phyloP scores from a whole-genome alignment of 2,329 filamentous ascomycete genomes.

The Fusarium hostae region DNA sequence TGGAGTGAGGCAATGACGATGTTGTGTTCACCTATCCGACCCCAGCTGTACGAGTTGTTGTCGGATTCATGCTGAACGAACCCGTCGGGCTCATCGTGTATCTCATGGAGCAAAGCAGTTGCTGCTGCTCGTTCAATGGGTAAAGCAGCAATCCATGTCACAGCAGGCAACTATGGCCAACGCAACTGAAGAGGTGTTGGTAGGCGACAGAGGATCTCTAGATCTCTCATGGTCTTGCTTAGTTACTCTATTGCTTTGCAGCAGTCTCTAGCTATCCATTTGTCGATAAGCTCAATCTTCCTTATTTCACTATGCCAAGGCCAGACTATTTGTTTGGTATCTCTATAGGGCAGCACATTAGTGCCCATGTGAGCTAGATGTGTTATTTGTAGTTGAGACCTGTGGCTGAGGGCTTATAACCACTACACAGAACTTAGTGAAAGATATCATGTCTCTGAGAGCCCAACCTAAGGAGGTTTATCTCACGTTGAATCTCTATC shows the following conservation, averaged over 20 bases:
- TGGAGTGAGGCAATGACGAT: constrained; percentile 43
- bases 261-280: constrained; percentile 50
- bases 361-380: constrained; percentile 36
- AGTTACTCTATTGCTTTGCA: constrained; percentile 55
- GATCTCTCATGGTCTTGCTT: constrained; percentile 54
- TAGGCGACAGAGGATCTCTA: constrained; percentile 50
- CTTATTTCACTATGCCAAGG: constrained; percentile 49
- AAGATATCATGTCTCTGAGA: not conserved
- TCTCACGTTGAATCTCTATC: not conserved
- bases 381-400: too few species aligned
- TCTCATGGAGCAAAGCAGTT: constrained; percentile 39
- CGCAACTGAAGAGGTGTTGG: not conserved
- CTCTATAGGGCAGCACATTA: constrained; percentile 50
- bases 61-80: constrained; percentile 31
- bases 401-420: too few species aligned
- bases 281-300: constrained; percentile 49
- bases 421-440: not conserved
- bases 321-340: constrained; percentile 53
- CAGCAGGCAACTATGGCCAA: not conserved
- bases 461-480: not conserved
- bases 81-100: constrained; percentile 7
- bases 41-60: constrained; percentile 43
- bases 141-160: constrained; percentile 41
- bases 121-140: constrained; percentile 41
- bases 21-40: constrained; percentile 41